Base-by-base conservation (phyloP, 2,329 filamentous ascomycete species). In the Raffaelea ambrosiae region DNA sequence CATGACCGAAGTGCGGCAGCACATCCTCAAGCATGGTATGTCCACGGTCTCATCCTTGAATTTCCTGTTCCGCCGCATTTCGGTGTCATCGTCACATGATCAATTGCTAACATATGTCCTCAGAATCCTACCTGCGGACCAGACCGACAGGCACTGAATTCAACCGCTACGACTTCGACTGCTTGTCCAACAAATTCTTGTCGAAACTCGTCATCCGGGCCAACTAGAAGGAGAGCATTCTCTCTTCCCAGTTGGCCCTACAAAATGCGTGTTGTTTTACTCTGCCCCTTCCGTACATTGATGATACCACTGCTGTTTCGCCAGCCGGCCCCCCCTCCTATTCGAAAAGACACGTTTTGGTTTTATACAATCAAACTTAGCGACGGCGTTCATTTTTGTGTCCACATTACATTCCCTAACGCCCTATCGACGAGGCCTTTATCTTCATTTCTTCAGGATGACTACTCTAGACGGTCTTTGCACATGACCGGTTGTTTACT, bases 171-270 rank as follows among this genome's bases (percentile, higher is more conserved):
- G 88, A 97, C 71, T 97, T 96, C 63, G 91, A 97, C 72, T 93
- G 84, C 52, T 70, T 97, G 63, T 95, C 90, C 46, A 96, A 95
- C 75, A 97, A 96, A 74, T 96, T 97, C 73, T 72, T 96, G 57
- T 94, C 90, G 35, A 94, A 94, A 70, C 80, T 97, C 61, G 90
- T 96, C 64, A 95, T 96, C 66, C 88, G 91, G 59, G 87, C 91
- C 61, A 95, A 94, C 72, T 95, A 76, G 35, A 16, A n/a, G 14
- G 16, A 3, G 10, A 31, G 14, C 2, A 11, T 14, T 40, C 11
- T 14, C n/a, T n/a, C 35, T 38, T 5, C 35, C 13, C 16, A 33
- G 7, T 47, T 33, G 19, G 22, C 26, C 29, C 7, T 22, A 16
- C 19, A 43, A 19, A n/a, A n/a, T n/a, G 18, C 20, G 10, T 46